Conservation (phyloP, 192 early-diverging fungal genomes). For the Entomortierella lignicola region DNA sequence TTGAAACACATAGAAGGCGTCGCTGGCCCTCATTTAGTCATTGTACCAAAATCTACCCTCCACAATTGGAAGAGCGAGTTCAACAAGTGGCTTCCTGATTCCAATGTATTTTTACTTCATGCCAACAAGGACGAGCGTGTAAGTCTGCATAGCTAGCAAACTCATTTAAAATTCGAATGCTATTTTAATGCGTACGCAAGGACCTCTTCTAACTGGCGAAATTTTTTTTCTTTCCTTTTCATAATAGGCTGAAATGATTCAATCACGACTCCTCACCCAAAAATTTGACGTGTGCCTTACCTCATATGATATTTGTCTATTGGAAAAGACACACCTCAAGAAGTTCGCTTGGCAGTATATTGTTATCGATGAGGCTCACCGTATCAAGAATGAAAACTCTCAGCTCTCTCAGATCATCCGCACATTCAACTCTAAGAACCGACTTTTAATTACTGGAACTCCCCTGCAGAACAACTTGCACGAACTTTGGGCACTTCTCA, state of each 20-base stretch:
- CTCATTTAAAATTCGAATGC: no score
- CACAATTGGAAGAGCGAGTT: conserved; percentile 98
- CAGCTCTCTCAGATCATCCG: conserved; percentile 95
- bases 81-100: conserved; percentile 89
- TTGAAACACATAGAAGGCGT: conserved; percentile 85
- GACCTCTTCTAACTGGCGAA: no score
- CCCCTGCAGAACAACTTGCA: conserved; percentile 98
- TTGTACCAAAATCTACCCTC: conserved; percentile 96
- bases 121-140: conserved; percentile 88
- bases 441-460: conserved; percentile 94
- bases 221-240: no score
- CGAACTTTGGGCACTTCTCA: conserved; percentile 98
- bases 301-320: conserved; percentile 95
- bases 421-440: conserved; percentile 85
- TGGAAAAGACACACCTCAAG: conserved; percentile 86
- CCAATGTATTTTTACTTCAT: conserved; percentile 90
- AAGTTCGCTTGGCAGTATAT: conserved; percentile 93
- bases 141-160: conserved; percentile 21
- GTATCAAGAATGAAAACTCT: conserved; percentile 99
- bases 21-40: conserved; percentile 91
- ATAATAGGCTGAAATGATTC: conserved; percentile 65
- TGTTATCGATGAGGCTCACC: conserved; percentile 96
- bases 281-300: conserved; percentile 96
- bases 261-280: conserved; percentile 62
- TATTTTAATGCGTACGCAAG: no score